These are phyloP conservation scores for Fusarium udum DNA, from an alignment of 2,329 filamentous ascomycete species.

Conservation along the genomic window DNA sequence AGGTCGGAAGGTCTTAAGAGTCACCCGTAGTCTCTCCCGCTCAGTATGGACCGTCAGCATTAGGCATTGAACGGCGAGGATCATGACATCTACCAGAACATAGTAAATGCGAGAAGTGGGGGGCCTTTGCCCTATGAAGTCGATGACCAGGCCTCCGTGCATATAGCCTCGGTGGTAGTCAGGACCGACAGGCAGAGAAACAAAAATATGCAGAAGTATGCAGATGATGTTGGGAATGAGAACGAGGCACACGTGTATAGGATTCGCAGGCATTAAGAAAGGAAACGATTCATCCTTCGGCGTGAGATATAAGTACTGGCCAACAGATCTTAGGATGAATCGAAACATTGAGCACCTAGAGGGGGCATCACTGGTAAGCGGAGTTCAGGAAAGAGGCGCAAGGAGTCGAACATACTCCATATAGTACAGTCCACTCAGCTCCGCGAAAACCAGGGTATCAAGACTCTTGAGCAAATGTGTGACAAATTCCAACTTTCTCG, in stretches of 20 bases:
- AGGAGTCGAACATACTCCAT: constrained; percentile 66
- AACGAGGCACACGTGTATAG: constrained; percentile 66
- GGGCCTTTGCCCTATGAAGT: constrained; percentile 73
- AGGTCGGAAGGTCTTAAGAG: constrained; percentile 53
- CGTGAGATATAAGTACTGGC: constrained; percentile 71
- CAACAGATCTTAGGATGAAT: constrained; percentile 65
- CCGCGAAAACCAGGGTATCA: constrained; percentile 70
- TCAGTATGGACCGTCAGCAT: constrained; percentile 72
- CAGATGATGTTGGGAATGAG: constrained; percentile 68
- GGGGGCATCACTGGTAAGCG: constrained; percentile 24
- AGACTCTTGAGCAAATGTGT: constrained; percentile 68
- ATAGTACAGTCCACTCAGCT: constrained; percentile 73
- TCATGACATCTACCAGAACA: constrained; percentile 63
- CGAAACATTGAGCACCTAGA: constrained; percentile 71
- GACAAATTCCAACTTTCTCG: constrained; percentile 69
- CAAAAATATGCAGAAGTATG: constrained; percentile 67
- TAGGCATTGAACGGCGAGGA: constrained; percentile 67
- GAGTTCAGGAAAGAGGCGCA: neutral
- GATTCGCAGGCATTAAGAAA: constrained; percentile 64
- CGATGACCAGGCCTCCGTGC: constrained; percentile 73
- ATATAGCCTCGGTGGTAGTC: constrained; percentile 72
- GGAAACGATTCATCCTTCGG: constrained; percentile 68
- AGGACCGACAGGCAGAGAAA: constrained; percentile 63
- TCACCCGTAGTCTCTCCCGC: constrained; percentile 64
- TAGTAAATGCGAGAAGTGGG: constrained; percentile 66